A percentile compares a stretch with the other conserved stretches of the same genome.
These are phyloP conservation scores for Backusella mclennaniae DNA, from an alignment of 192 early-diverging fungal genomes.

Conservation along the genomic window DNA sequence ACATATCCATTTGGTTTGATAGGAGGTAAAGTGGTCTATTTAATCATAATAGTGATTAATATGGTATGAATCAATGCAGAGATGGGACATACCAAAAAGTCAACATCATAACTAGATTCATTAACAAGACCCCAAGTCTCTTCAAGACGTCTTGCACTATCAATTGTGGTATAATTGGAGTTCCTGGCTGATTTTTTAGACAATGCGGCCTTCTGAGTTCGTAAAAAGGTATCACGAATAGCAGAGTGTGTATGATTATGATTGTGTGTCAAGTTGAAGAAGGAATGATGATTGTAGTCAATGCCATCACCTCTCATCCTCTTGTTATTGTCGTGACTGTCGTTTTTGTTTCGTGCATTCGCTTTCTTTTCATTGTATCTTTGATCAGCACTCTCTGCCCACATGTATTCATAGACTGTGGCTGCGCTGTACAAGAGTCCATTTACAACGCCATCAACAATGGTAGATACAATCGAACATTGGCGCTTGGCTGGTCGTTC, in stretches of 20 bases:
- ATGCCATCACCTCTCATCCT: neutral
- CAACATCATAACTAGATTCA: neutral
- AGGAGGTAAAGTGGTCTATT: neutral
- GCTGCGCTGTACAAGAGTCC: neutral
- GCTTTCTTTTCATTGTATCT: neutral
- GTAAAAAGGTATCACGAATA: neutral
- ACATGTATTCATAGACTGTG: neutral
- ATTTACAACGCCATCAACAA: neutral
- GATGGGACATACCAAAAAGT: neutral
- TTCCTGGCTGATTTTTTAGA: neutral
- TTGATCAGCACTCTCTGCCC: neutral
- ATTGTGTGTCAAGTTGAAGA: neutral
- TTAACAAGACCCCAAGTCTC: neutral
- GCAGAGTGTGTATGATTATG: neutral
- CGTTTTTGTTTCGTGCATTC: neutral
- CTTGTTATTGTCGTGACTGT: neutral
- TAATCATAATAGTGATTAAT: neutral
- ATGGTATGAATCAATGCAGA: neutral
- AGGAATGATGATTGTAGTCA: neutral
- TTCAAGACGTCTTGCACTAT: neutral
- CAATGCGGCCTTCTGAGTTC: neutral
- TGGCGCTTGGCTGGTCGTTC: neutral
- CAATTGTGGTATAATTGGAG: neutral
- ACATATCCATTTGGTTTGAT: neutral
- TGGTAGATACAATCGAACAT: neutral